Conservation (phyloP, 768 basidiomycete species). For the Boletus reticulatus region DNA sequence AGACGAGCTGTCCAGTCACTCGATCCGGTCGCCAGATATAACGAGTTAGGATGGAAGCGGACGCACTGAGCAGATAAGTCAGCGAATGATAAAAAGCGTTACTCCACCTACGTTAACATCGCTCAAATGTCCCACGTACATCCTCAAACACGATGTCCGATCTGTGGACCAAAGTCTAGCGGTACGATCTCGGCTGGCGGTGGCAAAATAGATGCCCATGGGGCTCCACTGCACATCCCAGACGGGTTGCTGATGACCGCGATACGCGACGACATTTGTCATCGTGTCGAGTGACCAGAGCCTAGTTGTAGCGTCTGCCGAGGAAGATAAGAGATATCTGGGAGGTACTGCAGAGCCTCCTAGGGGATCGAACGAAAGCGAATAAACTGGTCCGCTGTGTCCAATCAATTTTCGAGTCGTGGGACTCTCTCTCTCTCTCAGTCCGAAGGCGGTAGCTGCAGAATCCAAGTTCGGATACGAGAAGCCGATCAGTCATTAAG, state of each 20-base stretch:
- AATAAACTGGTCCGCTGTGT: conserved; percentile 96
- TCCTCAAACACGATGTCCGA: conserved; percentile 75
- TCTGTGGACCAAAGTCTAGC: conserved; percentile 97
- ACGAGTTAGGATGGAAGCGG: conserved; percentile 94
- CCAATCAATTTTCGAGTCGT: conserved; percentile 95
- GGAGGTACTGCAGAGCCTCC: conserved; percentile 85
- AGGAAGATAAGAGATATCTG: conserved; percentile 84
- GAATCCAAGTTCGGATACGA: not conserved
- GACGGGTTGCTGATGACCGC: conserved; percentile 95
- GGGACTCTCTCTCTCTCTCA: conserved; percentile 73
- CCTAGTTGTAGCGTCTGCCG: conserved; percentile 87
- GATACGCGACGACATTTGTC: conserved; percentile 89
- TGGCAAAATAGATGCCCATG: conserved; percentile 97
- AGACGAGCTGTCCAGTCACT: conserved; percentile 94
- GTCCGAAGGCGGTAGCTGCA: conserved; percentile 53
- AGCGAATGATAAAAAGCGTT: not conserved
- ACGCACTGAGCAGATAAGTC: conserved; percentile 62
- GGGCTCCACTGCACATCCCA: conserved; percentile 99
- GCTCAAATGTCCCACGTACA: conserved; percentile 94
- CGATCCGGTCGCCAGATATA: conserved; percentile 96
- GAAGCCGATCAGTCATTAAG: not conserved
- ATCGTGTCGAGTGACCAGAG: conserved; percentile 96
- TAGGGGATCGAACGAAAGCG: conserved; percentile 89
- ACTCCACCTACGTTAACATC: conserved; percentile 86
- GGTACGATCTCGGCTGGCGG: conserved; percentile 89